Percentiles rank a stretch among this genome's conserved stretches.
These are phyloP conservation scores for Diaporthe australafricana DNA, from an alignment of 2,329 filamentous ascomycete genomes.

Conservation along the genomic window DNA sequence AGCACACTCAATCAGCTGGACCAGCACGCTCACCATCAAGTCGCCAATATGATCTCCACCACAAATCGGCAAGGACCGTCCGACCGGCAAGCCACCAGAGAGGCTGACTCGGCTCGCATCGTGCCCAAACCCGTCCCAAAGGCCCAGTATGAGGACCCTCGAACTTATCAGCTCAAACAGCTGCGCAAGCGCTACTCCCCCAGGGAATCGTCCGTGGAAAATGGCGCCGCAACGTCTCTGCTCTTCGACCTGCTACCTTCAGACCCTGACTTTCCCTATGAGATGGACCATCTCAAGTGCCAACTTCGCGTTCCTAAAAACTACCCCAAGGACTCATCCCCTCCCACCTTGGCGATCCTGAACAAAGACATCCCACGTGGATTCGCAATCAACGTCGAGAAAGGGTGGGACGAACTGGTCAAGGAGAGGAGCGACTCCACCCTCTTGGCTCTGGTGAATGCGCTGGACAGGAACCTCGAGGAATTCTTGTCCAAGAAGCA, in stretches of 20 bases:
- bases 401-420: constrained; percentile 76
- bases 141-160: constrained; percentile 73
- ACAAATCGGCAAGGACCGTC: constrained; percentile 12
- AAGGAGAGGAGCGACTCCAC: constrained; percentile 66
- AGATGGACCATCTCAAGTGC: constrained; percentile 76
- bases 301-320: constrained; percentile 71
- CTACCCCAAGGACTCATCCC: constrained; percentile 63
- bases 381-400: constrained; percentile 81
- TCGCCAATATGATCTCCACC: constrained; percentile 32
- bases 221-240: constrained; percentile 65
- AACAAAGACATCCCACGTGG: constrained; percentile 65
- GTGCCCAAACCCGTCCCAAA: constrained; percentile 75
- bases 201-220: constrained; percentile 54
- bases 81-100: constrained; percentile 56
- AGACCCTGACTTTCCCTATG: constrained; percentile 87
- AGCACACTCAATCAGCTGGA: neutral
- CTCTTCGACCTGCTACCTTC: constrained; percentile 77
- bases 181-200: constrained; percentile 74
- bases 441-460: constrained; percentile 74
- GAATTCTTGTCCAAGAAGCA: constrained; percentile 76
- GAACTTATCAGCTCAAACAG: constrained; percentile 81
- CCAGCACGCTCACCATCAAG: neutral
- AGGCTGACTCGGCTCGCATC: constrained; percentile 59
- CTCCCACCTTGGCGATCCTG: constrained; percentile 30
- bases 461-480: constrained; percentile 79